A percentile compares a stretch with the other conserved stretches of the same genome.
Conservation (phyloP, 1,139 yeast genomes). For the Zygosaccharomyces sapae region DNA sequence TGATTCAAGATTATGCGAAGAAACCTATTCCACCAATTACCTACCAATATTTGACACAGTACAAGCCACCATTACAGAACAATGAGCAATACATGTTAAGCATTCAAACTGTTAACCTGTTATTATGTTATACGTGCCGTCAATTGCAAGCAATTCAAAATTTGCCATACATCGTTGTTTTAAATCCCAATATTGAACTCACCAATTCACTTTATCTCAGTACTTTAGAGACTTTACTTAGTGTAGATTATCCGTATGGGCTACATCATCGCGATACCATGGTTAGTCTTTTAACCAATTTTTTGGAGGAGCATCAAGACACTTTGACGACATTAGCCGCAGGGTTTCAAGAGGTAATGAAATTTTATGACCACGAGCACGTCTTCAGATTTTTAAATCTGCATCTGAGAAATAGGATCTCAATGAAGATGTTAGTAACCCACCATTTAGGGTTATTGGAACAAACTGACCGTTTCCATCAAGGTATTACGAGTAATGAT, state of each 20-base stretch:
- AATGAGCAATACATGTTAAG: conserved; percentile 31
- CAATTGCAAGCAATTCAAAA: conserved; percentile 64
- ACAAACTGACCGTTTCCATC: conserved; percentile 32
- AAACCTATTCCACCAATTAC: conserved; percentile 28
- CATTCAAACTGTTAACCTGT: conserved; percentile 43
- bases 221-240: conserved; percentile 61
- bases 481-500: conserved; percentile 34
- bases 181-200: conserved; percentile 86
- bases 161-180: conserved; percentile 75
- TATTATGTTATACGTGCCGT: conserved; percentile 43
- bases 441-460: conserved; percentile 66
- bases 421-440: conserved; percentile 79
- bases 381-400: conserved; percentile 63
- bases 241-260: conserved; percentile 43
- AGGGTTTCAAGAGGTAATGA: conserved; percentile 74
- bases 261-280: conserved; percentile 52
- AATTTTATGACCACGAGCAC: conserved; percentile 46
- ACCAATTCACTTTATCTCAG: conserved; percentile 69
- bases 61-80: conserved; percentile 26
- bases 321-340: conserved; percentile 74
- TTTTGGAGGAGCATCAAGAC: conserved; percentile 74
- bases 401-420: conserved; percentile 79
- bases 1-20: conserved; percentile 33
- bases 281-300: conserved; percentile 49
- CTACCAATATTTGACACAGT: conserved; percentile 27